phyloP scores from a whole-genome alignment of 83 land plant species.

The Picea mariana region DNA sequence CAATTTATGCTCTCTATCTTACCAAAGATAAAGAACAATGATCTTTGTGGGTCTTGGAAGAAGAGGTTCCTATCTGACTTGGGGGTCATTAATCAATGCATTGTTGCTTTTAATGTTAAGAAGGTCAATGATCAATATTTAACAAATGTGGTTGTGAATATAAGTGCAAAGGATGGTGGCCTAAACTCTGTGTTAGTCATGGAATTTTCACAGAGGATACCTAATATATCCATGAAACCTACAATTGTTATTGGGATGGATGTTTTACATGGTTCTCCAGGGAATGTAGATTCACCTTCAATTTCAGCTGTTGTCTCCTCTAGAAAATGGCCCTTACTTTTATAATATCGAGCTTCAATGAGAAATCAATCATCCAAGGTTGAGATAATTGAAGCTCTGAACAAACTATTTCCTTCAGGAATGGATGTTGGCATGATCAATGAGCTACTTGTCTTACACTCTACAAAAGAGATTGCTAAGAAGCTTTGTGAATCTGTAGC shows the following conservation, averaged over 20 bases:
- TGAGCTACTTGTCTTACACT: too few relatives aligned
- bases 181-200: slow-evolving; percentile 59
- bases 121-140: slow-evolving; percentile 80
- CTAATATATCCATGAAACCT: slow-evolving; percentile 50
- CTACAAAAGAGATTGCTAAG: too few relatives aligned
- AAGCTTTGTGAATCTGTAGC: too few relatives aligned
- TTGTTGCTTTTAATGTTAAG: slow-evolving; percentile 40
- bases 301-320: slow-evolving; percentile 59
- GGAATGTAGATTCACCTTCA: slow-evolving; percentile 80
- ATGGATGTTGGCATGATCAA: too few relatives aligned
- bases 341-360: too few relatives aligned
- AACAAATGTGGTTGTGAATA: slow-evolving; percentile 84
- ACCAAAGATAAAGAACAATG: too few relatives aligned
- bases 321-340: too few relatives aligned
- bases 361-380: too few relatives aligned
- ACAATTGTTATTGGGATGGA: slow-evolving; percentile 95
- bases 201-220: slow-evolving; percentile 38
- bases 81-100: slow-evolving; percentile 82
- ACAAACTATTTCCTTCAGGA: too few relatives aligned
- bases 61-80: slow-evolving; percentile 53
- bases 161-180: slow-evolving; percentile 91
- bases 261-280: slow-evolving; percentile 96
- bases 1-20: too few relatives aligned
- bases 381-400: too few relatives aligned
- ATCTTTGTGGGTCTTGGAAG: slow-evolving; percentile 53